Conservation (phyloP, 495 filamentous ascomycete genomes). For the Penicillium chermesinum region DNA sequence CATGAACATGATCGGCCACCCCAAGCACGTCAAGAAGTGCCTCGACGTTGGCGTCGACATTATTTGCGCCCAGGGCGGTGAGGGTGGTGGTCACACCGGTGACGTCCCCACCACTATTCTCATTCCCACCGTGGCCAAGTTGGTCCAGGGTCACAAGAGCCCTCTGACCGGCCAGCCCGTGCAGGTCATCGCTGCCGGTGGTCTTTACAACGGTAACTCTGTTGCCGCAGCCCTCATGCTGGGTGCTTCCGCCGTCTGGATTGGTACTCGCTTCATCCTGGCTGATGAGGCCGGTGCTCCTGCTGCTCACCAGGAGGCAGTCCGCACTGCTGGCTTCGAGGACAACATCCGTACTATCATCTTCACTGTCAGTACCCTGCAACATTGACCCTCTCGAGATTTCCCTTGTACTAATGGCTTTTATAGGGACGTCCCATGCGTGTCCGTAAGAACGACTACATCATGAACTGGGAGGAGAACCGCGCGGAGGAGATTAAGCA, state of each 20-base stretch:
- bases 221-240: constrained; percentile 89
- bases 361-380: constrained; percentile 63
- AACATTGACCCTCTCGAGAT: neutral
- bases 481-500: constrained; percentile 83
- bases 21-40: constrained; percentile 95
- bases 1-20: constrained; percentile 99
- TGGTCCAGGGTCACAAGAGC: constrained; percentile 75
- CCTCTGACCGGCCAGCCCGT: constrained; percentile 82
- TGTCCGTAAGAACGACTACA: constrained; percentile 89
- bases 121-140: constrained; percentile 83
- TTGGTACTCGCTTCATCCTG: constrained; percentile 93
- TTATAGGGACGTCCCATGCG: constrained; percentile 77
- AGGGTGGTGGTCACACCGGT: constrained; percentile 88
- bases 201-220: constrained; percentile 87
- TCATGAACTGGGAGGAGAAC: constrained; percentile 93
- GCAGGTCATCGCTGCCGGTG: constrained; percentile 88
- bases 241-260: constrained; percentile 89
- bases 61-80: constrained; percentile 90
- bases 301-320: constrained; percentile 93
- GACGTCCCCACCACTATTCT: constrained; percentile 84
- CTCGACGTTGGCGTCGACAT: constrained; percentile 84
- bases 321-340: constrained; percentile 84
- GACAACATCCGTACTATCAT: constrained; percentile 96
- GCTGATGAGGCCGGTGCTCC: constrained; percentile 91
- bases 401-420: constrained; percentile 16